These are phyloP conservation scores for Rhizopogon vesiculosus DNA, from an alignment of 768 basidiomycete genomes.

Conservation along the genomic window DNA sequence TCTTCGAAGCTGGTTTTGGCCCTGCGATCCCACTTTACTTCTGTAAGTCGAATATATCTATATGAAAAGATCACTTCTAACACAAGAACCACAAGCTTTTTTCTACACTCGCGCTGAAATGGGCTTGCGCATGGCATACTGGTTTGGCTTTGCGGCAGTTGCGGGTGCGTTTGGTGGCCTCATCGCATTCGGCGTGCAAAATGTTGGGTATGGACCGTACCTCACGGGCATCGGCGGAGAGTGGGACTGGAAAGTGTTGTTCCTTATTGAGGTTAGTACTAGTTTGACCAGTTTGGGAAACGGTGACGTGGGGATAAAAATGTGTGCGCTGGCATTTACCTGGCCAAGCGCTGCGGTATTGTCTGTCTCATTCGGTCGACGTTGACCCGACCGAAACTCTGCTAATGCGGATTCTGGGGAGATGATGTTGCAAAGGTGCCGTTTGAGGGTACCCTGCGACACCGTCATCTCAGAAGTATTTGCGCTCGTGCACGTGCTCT, in stretches of 20 bases:
- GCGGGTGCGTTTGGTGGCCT: constrained; percentile 86
- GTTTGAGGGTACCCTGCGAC: background rate
- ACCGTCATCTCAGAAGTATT: background rate
- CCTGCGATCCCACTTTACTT: constrained; percentile 77
- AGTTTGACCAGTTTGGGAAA: background rate
- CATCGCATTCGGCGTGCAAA: constrained; percentile 75
- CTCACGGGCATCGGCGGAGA: constrained; percentile 23
- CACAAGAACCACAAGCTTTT: constrained; percentile 42
- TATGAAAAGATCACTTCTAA: background rate
- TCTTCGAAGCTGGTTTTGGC: constrained; percentile 77
- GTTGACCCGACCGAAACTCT: no score
- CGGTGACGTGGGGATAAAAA: background rate
- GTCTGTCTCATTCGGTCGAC: background rate
- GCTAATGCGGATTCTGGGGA: no score
- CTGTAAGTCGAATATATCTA: constrained; percentile 38
- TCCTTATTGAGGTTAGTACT: constrained; percentile 60
- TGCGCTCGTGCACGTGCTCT: background rate
- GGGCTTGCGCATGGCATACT: constrained; percentile 73
- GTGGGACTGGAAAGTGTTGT: constrained; percentile 39
- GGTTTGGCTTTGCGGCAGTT: constrained; percentile 82
- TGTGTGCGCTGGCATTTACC: background rate
- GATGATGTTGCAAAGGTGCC: no score
- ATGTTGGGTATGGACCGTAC: constrained; percentile 42
- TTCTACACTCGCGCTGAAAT: constrained; percentile 76
- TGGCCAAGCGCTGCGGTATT: background rate